Conservation (phyloP, 2,329 filamentous ascomycete genomes). For the Trichoderma endophyticum region DNA sequence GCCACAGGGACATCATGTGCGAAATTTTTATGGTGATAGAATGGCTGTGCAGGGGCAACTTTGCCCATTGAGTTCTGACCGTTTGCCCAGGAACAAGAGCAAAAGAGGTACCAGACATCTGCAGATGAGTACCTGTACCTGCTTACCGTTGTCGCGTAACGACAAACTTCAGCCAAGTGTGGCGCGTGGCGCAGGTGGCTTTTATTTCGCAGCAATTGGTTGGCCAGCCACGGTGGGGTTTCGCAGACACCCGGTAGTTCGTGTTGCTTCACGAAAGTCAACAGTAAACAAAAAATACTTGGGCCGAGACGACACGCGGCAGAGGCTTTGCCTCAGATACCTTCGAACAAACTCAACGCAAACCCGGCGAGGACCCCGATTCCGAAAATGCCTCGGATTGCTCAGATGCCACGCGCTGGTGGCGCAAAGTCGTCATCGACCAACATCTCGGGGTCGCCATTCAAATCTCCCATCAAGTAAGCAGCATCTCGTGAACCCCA, state of each 20-base stretch:
- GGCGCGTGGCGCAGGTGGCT: conserved; percentile 7
- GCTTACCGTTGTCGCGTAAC: background rate
- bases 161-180: background rate
- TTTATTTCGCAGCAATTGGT: background rate
- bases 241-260: background rate
- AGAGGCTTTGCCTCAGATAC: conserved; percentile 12
- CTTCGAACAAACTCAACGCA: background rate
- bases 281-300: conserved; percentile 13
- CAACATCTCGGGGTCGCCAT: conserved; percentile 46
- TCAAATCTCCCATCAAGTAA: conserved; percentile 58
- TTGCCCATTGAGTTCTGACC: background rate
- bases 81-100: background rate
- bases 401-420: conserved; percentile 51
- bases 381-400: conserved; percentile 54
- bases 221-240: background rate
- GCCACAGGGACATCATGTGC: background rate
- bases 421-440: conserved; percentile 47
- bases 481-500: conserved; percentile 32
- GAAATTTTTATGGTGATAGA: background rate
- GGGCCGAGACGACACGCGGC: background rate
- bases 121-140: background rate
- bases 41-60: background rate
- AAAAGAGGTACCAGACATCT: background rate
- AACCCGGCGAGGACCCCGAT: background rate
- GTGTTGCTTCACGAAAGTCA: conserved; percentile 5